phyloP scores from a whole-genome alignment of 75 land plant genomes.

The Sequoia sempervirens region DNA sequence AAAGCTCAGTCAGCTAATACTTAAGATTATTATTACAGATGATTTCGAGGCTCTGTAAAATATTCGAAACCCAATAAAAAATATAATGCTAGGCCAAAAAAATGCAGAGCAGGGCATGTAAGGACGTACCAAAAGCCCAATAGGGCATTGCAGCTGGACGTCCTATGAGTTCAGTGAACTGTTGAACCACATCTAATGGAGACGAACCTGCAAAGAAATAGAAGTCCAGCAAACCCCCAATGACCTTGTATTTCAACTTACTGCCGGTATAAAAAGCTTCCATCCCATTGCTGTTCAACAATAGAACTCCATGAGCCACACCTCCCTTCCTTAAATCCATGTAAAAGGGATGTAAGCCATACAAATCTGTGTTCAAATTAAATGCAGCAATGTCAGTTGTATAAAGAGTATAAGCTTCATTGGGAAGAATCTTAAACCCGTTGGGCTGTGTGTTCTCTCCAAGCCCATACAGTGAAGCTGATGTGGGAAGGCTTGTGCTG shows the following conservation, averaged over 20 bases:
- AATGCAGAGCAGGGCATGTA: neutral
- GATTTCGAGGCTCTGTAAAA: no score
- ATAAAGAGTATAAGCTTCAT: slow-evolving; percentile 67
- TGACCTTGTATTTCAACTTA: slow-evolving; percentile 70
- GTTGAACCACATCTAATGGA: slow-evolving; percentile 74
- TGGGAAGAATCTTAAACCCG: slow-evolving; percentile 51
- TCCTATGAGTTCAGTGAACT: slow-evolving; percentile 71
- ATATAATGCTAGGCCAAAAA: no score
- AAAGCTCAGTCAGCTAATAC: no score
- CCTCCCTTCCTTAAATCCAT: slow-evolving; percentile 43
- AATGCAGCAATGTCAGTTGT: slow-evolving; percentile 63
- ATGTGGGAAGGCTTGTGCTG: slow-evolving; percentile 53
- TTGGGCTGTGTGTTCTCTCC: slow-evolving; percentile 80
- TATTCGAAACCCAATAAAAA: no score
- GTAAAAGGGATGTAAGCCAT: slow-evolving; percentile 51
- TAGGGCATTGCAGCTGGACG: slow-evolving; percentile 93
- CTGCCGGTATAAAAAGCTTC: slow-evolving; percentile 64
- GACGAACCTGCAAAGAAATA: slow-evolving; percentile 82
- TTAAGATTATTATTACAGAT: no score
- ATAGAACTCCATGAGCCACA: slow-evolving; percentile 68
- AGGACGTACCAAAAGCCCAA: slow-evolving; percentile 74
- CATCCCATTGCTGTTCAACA: slow-evolving; percentile 95
- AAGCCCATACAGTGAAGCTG: slow-evolving; percentile 67
- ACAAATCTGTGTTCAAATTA: slow-evolving; percentile 55
- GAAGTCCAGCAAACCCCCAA: slow-evolving; percentile 88